Evolutionary conservation across 345 rosid species (phyloP), one percentile per base, ranked within the genome.

Genomic region (Syzygium aqueum): DNA sequence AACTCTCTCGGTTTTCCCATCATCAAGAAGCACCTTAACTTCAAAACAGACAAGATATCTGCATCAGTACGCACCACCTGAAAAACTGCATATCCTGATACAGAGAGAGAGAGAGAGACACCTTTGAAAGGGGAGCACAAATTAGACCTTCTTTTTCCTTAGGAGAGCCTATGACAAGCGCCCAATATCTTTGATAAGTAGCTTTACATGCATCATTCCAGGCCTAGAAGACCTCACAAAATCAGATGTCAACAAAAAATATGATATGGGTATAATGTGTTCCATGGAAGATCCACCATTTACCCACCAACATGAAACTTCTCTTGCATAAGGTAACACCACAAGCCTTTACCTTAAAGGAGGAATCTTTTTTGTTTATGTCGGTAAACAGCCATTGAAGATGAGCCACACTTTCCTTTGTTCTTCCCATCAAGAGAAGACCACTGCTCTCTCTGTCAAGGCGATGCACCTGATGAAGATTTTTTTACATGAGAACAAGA

Each of bases 361-460:
- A 90, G 43, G 95, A 90, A 88, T 89, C 90, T 85, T 91, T 88
- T 90, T 89, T 93, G 77, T 91, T 93, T 67, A 85, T 77, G 85
- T 94, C 96, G 86, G 93, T 95, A 88, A 95, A 96, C 87, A 96
- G 90, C 87, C 92, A 93, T 85, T 93, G 96, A 87, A 97, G 98
- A 90, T 87, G 91, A 88, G 89, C 88, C 19, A 92, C 89, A 85
- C 97, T 97, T 91, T 96, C 96, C 92, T 92, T 93, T 53, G 95
- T 93, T 89, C 99, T 92, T 51, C 97, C 98, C 96, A 95, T 89
- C 84, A 97, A 89, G 86, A 95, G 91, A 85, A 97, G 94, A 82
- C 99, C 99, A 54, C 99, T 97, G 88, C 94, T 94, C 91, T 97
- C 99, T 91, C 96, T 92, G 86, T 96, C 99, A 77, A 96, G 97